Evolutionary conservation across 805 yeast species (phyloP), one percentile per base, ranked within the genome.

Genomic region (Lipomyces kockii): DNA sequence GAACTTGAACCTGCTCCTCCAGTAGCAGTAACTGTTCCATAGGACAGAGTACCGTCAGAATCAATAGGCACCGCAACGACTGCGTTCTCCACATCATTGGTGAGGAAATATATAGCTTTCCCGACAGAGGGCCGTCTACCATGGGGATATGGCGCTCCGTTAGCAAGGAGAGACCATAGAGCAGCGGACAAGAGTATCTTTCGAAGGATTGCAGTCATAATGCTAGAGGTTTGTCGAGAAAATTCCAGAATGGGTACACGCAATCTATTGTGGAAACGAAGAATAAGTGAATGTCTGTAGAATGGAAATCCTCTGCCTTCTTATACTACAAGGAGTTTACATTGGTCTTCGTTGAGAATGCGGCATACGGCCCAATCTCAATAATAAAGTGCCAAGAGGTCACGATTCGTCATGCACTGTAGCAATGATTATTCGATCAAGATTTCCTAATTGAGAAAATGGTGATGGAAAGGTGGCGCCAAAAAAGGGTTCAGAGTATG

Each of bases 1-100:
- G 55, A 51, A n/a, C 55, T 51, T 51, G 55, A 51, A 22, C 55
- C 55, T 51, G 55, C 55, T 51, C 55, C 55, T 20, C 55, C 29
- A 20, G 55, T 51, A 14, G 11, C 27, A 20, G 55, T 51, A 51
- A 51, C 29, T 11, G 55, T 51, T 22, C 55, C 55, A 51, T 51
- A 6, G 29, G 55, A 51, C 29, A 51, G 32, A 7, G 27, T 51
- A 7, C 55, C 55, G 17, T 51, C 55, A 8, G 29, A 9, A 51
- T 12, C 55, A 51, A 51, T 20, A 51, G 55, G 32, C 55, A 51
- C 11, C 5, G 55, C 11, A 51, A 51, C 55, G 9, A 51, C 17
- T 51, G 55, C 55, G 55, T 51, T 51, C 22, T n/a, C 55, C 29
- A 32, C 55, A 27, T 51, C 29, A 27, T 51, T 51, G 29, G 55